Conservation (phyloP, 768 basidiomycete species). For the Holtermannia corniformis region DNA sequence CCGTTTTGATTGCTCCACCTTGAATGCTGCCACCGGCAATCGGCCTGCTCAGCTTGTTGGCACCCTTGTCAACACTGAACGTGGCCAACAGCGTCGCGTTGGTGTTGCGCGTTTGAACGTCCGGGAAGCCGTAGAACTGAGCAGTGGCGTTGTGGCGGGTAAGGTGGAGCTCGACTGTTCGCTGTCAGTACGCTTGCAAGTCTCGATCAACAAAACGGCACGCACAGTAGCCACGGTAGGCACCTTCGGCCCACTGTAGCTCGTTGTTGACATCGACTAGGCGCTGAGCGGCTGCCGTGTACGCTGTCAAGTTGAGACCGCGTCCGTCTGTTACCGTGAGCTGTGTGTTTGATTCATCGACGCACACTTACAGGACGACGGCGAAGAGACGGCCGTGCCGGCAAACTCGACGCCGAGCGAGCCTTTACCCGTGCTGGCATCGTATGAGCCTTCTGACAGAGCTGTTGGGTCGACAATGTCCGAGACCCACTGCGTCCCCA, state of each 20-base stretch:
- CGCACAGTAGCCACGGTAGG: constrained; percentile 50
- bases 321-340: constrained; percentile 41
- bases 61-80: constrained; percentile 37
- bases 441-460: constrained; percentile 44
- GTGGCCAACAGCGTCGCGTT: constrained; percentile 6
- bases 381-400: constrained; percentile 53
- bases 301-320: constrained; percentile 9
- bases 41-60: constrained; percentile 48
- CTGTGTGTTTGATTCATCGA: constrained; percentile 30
- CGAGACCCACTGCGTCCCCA: constrained; percentile 49
- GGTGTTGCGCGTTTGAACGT: constrained; percentile 21
- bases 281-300: constrained; percentile 34
- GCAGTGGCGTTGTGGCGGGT: constrained; percentile 47
- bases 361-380: constrained; percentile 47
- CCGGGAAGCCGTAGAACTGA: constrained; percentile 52
- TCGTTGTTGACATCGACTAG: constrained; percentile 46
- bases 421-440: constrained; percentile 48
- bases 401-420: constrained; percentile 56
- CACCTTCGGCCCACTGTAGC: constrained; percentile 56
- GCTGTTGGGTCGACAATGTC: constrained; percentile 47
- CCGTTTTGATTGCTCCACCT: constrained; percentile 43
- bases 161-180: constrained; percentile 46
- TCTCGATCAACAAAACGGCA: background rate
- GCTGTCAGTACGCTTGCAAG: background rate
- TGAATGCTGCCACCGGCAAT: constrained; percentile 47